Base-by-base conservation (phyloP, 164 flowering plant genomes). In the Houttuynia cordata region DNA sequence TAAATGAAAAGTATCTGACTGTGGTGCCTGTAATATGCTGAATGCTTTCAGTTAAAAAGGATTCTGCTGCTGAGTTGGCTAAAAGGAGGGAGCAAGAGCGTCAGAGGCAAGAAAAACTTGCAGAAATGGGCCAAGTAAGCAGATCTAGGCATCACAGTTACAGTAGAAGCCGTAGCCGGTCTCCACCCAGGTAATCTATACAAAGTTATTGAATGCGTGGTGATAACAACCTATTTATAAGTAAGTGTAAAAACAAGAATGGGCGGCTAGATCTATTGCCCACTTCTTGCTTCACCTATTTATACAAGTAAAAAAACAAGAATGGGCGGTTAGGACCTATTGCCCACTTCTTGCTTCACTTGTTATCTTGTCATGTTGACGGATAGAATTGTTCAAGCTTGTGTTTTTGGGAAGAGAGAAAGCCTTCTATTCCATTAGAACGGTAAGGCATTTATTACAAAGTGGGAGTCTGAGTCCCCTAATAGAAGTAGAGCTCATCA, bases 41-140 rank as follows among this genome's bases (percentile, higher is more conserved):
- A n/a, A 21, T 51, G 53, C 47, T 30, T 80, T 67, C 85, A 90
- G 99, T 90, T 67, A 90, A 90, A 58, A 91, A 91, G 53, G 97
- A 91, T 62, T 77, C 89, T 64, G 97, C 93, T 55, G 77, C 72
- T 66, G 97, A 91, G 72, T 81, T 75, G 73, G 96, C 96, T 30
- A 93, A 88, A 76, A 93, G 88, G 71, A 73, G 88, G 53, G 97
- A 93, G 67, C 96, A 86, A 68, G 99, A 93, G 73, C 81, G 85
- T 17, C 96, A 88, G 73, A 85, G 95, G 78, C 79, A 79, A 69
- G 96, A 90, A 73, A 93, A 93, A 65, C 91, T 93, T 61, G 97
- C 97, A 22, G 99, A 93, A 73, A 85, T 90, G 62, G 86, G 82
- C 67, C 75, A 91, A 58, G 40, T 76, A 53, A 77, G 92, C 71